Evolutionary conservation across 2,329 filamentous ascomycete genomes (phyloP), one percentile per base, ranked within the genome.

Genomic region (Ophiostoma tasmaniense): DNA sequence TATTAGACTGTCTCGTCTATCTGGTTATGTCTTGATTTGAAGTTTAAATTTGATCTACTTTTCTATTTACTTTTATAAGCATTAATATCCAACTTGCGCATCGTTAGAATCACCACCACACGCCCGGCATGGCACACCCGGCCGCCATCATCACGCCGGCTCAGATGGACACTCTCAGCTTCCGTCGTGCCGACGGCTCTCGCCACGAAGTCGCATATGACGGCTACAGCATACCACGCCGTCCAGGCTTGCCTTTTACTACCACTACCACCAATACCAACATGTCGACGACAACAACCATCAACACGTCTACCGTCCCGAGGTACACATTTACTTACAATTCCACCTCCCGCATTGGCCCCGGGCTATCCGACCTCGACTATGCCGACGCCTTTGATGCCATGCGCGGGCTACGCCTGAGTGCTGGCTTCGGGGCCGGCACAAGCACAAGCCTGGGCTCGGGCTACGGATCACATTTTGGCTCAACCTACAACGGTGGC

Each of bases 161-260:
- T 20, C 55, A 1, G 17, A 62, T 62, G 59, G 59, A 62, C 3
- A 33, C 25, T 20, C 8, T 35, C 20, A 62, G 59, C 37, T 70
- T 64, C 35, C 66, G 66, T 25, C 70, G 71, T 8, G 71, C 70
- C 17, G 67, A 71, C 42, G 71, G 71, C 64, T 67, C 67, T 0
- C 25, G 67, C 11, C 42, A 67, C 50, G 67, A 71, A 39, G 37
- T 66, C 6, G 14, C 39, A 25, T 67, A 55, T 10, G 67, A 70
- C 11, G 37, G 50, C 11, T 39, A 14, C 39, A 55, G n/a, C n/a
- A 55, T 25, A 55, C 50, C 50, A 10, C 50, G 50, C n/a, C 50
- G 50, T 10, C 50, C 50, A 8, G 50, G 22, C 8, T 25, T 55
- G 2, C n/a, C 50, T 2, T 55, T 25, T 8, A 14, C 50, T 10